Conservation (phyloP, 805 yeast genomes). For the Cyberlindnera saturnus region DNA sequence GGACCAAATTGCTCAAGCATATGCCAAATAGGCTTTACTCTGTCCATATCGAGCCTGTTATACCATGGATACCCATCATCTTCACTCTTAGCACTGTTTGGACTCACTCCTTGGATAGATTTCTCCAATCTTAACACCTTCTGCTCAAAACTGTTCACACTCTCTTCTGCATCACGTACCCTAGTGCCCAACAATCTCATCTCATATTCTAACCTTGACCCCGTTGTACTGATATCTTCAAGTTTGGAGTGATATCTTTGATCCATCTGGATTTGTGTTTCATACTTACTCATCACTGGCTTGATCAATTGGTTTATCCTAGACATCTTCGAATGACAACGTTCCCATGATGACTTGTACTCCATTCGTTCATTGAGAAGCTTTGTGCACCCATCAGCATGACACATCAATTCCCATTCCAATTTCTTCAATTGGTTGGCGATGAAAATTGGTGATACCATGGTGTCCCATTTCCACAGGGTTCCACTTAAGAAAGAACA, state of each 20-base stretch:
- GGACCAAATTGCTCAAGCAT: constrained; percentile 11
- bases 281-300: constrained; percentile 17
- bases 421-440: constrained; percentile 8
- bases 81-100: background rate
- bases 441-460: constrained; percentile 8
- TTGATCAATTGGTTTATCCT: constrained; percentile 11
- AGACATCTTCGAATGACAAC: background rate
- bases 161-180: constrained; percentile 62
- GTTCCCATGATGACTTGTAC: constrained; percentile 1
- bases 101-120: constrained; percentile 7
- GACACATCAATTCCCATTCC: constrained; percentile 1
- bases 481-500: constrained; percentile 28
- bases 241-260: constrained; percentile 33
- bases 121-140: constrained; percentile 31
- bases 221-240: constrained; percentile 46
- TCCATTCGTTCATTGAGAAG: constrained; percentile 1
- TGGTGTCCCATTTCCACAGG: constrained; percentile 6
- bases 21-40: constrained; percentile 8
- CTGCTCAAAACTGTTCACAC: constrained; percentile 38
- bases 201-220: constrained; percentile 62
- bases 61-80: background rate
- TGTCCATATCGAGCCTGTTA: constrained; percentile 5
- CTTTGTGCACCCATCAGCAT: background rate
- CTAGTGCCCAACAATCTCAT: constrained; percentile 51
- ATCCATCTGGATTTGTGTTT: constrained; percentile 18